Conservation (phyloP, 2,329 filamentous ascomycete species). For the Thielaviopsis punctulata region DNA sequence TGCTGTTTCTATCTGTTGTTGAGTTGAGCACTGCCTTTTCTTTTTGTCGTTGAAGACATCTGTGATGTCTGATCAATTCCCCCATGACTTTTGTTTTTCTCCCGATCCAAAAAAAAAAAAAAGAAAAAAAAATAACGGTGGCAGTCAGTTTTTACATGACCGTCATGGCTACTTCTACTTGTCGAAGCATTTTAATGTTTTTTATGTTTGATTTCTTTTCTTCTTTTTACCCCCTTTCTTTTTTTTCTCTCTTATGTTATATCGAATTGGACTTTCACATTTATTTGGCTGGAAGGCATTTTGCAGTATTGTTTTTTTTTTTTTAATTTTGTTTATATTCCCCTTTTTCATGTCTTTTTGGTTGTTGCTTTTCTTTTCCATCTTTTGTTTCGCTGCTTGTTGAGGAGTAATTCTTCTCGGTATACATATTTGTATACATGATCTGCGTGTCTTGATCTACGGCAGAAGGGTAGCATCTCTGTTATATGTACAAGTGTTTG, state of each 20-base stretch:
- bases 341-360: not conserved
- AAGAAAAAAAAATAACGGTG: too few species aligned
- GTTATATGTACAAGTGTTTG: too few species aligned
- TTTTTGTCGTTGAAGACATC: not conserved
- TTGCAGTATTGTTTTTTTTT: not conserved
- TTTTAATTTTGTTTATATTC: not conserved
- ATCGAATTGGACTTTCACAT: not conserved
- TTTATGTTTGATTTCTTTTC: slow-evolving; percentile 9
- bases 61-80: too few species aligned
- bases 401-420: not conserved
- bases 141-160: too few species aligned
- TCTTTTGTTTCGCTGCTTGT: not conserved
- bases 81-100: too few species aligned
- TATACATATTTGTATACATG: too few species aligned
- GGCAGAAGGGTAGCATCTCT: too few species aligned
- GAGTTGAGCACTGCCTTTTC: not conserved
- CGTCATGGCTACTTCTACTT: too few species aligned
- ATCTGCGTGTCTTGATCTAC: too few species aligned
- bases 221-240: not conserved
- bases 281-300: not conserved
- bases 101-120: too few species aligned
- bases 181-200: slow-evolving; percentile 12
- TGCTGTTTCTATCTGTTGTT: slow-evolving; percentile 4
- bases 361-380: not conserved
- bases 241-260: not conserved